Evolutionary conservation across 2,329 filamentous ascomycete species (phyloP).

Genomic region (Xylariaceae sp.): DNA sequence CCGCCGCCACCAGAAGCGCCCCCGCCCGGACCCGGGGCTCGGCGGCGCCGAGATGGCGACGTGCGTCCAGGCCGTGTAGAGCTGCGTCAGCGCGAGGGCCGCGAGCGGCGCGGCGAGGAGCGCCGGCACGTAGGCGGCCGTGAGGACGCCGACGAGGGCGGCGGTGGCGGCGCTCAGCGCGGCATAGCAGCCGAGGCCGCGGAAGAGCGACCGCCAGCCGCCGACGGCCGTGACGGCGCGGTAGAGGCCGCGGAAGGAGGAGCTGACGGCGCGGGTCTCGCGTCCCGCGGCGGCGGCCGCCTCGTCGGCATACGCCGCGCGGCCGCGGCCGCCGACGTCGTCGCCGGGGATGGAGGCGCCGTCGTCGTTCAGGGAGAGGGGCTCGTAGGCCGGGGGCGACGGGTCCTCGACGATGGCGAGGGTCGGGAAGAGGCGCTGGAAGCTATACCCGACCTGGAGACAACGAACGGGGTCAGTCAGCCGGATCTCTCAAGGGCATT

Average conservation of each 20-base stretch:
- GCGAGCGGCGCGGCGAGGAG: conserved; percentile 48
- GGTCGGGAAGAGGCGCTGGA: conserved; percentile 42
- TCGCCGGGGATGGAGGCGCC: conserved; percentile 27
- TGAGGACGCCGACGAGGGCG: conserved; percentile 37
- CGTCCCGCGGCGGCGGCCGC: conserved; percentile 28
- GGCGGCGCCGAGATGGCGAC: conserved; percentile 70
- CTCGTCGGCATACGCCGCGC: no score
- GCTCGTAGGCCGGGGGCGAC: conserved; percentile 46
- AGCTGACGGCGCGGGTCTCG: conserved; percentile 35
- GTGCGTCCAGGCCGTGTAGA: conserved; percentile 77
- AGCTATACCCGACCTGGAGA: conserved; percentile 41
- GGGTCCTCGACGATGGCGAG: conserved; percentile 54
- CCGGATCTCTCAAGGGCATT: no score
- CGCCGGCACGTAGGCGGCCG: conserved; percentile 30
- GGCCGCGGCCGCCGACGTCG: no score
- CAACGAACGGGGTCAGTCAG: conserved; percentile 13
- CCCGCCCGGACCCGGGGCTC: no score
- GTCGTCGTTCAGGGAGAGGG: conserved; percentile 36
- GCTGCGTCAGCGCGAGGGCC: conserved; percentile 55
- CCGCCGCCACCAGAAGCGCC: conserved; percentile 61
- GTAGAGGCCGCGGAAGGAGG: conserved; percentile 43
- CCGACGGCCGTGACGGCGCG: conserved; percentile 52
- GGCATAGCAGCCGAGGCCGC: conserved; percentile 52
- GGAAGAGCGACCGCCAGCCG: conserved; percentile 61
- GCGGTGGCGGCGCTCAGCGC: conserved; percentile 28